These are phyloP conservation scores for Lactifluus echinatus DNA, from an alignment of 768 basidiomycete species.

Conservation along the genomic window DNA sequence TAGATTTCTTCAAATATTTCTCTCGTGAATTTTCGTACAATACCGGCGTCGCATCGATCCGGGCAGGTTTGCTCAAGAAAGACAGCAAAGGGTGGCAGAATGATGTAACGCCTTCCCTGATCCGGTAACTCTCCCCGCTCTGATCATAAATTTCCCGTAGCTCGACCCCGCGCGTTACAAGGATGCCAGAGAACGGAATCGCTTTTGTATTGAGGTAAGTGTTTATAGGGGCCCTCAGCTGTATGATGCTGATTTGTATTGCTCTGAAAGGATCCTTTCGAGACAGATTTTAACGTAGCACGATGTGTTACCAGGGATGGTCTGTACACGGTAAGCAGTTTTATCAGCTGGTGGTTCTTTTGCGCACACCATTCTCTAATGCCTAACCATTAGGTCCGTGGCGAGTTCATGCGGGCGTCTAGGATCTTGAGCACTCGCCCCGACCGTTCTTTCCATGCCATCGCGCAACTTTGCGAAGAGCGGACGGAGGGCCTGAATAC, in stretches of 20 bases:
- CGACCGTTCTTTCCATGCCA: constrained; percentile 69
- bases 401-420: constrained; percentile 95
- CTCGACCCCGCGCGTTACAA: constrained; percentile 39
- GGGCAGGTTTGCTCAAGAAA: constrained; percentile 83
- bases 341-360: neutral
- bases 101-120: constrained; percentile 34
- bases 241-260: neutral
- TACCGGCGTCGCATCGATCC: constrained; percentile 84
- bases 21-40: constrained; percentile 90
- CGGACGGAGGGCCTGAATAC: constrained; percentile 56
- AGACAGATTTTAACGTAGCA: constrained; percentile 92
- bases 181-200: constrained; percentile 79
- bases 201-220: constrained; percentile 88
- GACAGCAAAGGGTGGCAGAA: constrained; percentile 92
- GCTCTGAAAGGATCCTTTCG: constrained; percentile 79
- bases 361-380: neutral
- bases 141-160: constrained; percentile 1
- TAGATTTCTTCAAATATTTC: constrained; percentile 97
- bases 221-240: neutral
- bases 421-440: constrained; percentile 75
- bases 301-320: constrained; percentile 96
- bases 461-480: constrained; percentile 90
- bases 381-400: constrained; percentile 64
- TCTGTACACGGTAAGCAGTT: constrained; percentile 68
- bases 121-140: neutral